Evolutionary conservation across 257 asterid genomes (phyloP).

Genomic region (Anisodus tanguticus): DNA sequence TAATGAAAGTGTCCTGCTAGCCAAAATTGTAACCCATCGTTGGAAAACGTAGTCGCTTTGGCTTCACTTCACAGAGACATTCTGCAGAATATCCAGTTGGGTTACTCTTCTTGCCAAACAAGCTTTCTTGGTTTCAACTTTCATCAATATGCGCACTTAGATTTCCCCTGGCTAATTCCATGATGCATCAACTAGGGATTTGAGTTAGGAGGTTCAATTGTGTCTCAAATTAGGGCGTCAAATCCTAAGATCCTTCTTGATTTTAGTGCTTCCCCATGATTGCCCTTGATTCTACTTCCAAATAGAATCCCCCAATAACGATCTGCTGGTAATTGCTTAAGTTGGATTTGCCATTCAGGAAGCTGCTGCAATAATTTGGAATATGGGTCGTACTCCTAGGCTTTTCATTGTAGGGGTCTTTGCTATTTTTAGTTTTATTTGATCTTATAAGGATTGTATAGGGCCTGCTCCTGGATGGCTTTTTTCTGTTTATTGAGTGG

Average conservation of each 20-base stretch:
- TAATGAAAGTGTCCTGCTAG: neutral
- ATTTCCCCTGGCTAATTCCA: conserved; percentile 3
- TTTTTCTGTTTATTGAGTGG: neutral
- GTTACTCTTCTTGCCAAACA: conserved; percentile 4
- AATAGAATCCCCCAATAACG: neutral
- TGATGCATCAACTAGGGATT: conserved; percentile 22
- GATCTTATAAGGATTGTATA: conserved; percentile 5
- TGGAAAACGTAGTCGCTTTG: neutral
- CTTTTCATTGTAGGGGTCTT: neutral
- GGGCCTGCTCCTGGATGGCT: neutral
- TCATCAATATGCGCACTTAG: neutral
- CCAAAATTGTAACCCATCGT: neutral
- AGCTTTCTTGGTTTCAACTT: conserved; percentile 6
- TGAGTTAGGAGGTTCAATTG: neutral
- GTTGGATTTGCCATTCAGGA: conserved; percentile 2
- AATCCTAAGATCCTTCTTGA: neutral
- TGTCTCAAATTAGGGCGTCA: neutral
- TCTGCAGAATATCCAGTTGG: conserved; percentile 17
- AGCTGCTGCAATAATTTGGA: neutral
- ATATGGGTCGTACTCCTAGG: neutral
- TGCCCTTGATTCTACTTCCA: conserved; percentile 3
- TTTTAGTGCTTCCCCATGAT: neutral
- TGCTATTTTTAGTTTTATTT: neutral
- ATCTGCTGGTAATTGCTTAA: conserved; percentile 1
- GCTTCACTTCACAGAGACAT: neutral